phyloP scores from a whole-genome alignment of 306 rosid genomes.

The Cicer pinnatifidum region DNA sequence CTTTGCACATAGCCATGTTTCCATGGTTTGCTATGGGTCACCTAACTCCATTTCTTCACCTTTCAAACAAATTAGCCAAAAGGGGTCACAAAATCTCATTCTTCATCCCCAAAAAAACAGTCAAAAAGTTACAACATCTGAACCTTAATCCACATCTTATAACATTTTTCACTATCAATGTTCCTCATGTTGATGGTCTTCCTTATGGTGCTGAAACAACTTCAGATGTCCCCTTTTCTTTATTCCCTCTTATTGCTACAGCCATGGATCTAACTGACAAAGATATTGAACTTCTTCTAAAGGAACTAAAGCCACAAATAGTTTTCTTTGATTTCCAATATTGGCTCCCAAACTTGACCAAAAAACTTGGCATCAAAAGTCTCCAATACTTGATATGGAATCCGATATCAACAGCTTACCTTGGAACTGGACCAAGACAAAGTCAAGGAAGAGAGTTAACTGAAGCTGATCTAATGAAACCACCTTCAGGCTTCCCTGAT shows the following conservation, averaged over 20 bases:
- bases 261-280: too few relatives aligned
- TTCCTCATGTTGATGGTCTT: too few relatives aligned
- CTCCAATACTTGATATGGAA: background rate
- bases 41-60: constrained; percentile 21
- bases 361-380: constrained; percentile 39
- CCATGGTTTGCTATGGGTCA: constrained; percentile 49
- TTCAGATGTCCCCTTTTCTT: too few relatives aligned
- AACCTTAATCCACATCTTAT: too few relatives aligned
- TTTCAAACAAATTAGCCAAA: constrained; percentile 38
- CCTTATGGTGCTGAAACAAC: too few relatives aligned
- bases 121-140: too few relatives aligned
- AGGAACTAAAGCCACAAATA: too few relatives aligned
- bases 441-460: constrained; percentile 18
- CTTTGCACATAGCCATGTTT: background rate
- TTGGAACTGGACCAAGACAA: background rate
- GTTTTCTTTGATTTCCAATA: background rate
- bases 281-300: too few relatives aligned
- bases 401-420: constrained; percentile 34
- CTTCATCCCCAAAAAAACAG: too few relatives aligned
- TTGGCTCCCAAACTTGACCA: constrained; percentile 44
- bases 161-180: too few relatives aligned
- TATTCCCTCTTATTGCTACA: too few relatives aligned
- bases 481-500: constrained; percentile 39
- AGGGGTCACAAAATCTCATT: too few relatives aligned
- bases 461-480: constrained; percentile 28